Conservation (phyloP, 73 alveolate genomes). For the Symbiodinium pilosum region DNA sequence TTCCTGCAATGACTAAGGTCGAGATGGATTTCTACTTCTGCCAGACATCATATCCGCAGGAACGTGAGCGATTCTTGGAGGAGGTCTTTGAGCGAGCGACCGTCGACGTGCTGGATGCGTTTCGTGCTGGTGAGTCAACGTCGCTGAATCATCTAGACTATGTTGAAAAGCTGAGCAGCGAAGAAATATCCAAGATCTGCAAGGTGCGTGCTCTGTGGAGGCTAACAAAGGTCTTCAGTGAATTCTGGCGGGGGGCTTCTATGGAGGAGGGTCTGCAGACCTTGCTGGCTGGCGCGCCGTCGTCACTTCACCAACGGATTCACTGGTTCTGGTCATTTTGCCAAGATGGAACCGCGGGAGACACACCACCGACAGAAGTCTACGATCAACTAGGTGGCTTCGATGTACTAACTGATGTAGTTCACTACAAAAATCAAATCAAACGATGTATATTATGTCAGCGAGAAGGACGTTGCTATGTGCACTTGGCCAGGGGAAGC, state of each 20-base stretch:
- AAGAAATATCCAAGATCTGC: not conserved
- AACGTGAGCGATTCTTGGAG: not conserved
- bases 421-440: no score
- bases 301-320: not conserved
- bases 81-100: not conserved
- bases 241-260: not conserved
- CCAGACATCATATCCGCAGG: not conserved
- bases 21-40: not conserved
- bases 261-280: not conserved
- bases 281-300: not conserved
- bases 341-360: not conserved
- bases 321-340: not conserved
- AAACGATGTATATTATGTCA: no score
- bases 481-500: no score
- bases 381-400: not conserved
- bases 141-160: not conserved
- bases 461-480: no score
- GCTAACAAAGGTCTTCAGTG: not conserved
- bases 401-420: no score
- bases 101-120: not conserved
- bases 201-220: not conserved
- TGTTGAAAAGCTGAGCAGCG: not conserved
- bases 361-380: not conserved
- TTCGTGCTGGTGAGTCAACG: not conserved
- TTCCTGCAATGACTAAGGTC: not conserved